Evolutionary conservation across 2,329 filamentous ascomycete species (phyloP).

Genomic region (Hypoxylon sp.): DNA sequence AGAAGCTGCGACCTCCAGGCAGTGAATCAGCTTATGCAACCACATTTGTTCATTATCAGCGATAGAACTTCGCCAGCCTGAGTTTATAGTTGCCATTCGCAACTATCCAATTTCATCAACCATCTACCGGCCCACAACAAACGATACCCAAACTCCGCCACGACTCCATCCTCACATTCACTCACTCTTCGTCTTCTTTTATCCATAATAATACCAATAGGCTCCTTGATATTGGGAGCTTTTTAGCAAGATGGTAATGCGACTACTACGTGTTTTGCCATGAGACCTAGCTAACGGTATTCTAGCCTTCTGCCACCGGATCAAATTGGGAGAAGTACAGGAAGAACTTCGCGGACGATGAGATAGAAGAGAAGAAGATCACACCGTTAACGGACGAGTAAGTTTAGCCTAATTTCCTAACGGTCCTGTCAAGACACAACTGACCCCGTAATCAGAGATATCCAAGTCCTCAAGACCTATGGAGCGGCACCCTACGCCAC

Average conservation of each 20-base stretch:
- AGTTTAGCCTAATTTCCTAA: constrained; percentile 52
- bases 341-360: constrained; percentile 97
- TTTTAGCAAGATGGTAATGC: constrained; percentile 53
- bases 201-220: constrained; percentile 16
- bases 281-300: constrained; percentile 43
- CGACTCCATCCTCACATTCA: constrained; percentile 5
- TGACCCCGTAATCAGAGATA: constrained; percentile 77
- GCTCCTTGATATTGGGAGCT: constrained; percentile 49
- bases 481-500: constrained; percentile 96
- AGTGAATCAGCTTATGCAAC: constrained; percentile 53
- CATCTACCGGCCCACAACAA: constrained; percentile 9
- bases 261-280: constrained; percentile 17
- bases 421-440: constrained; percentile 26
- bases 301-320: constrained; percentile 92
- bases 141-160: constrained; percentile 18
- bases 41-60: constrained; percentile 39
- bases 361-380: constrained; percentile 99
- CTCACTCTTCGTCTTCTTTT: constrained; percentile 1
- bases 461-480: constrained; percentile 99
- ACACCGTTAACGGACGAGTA: constrained; percentile 97
- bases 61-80: constrained; percentile 27
- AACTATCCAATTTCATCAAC: constrained; percentile 30
- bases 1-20: constrained; percentile 45
- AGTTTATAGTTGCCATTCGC: constrained; percentile 29
- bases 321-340: constrained; percentile 98